Base-by-base conservation (phyloP, 2,329 filamentous ascomycete species). In the Aureobasidium mangrovei region DNA sequence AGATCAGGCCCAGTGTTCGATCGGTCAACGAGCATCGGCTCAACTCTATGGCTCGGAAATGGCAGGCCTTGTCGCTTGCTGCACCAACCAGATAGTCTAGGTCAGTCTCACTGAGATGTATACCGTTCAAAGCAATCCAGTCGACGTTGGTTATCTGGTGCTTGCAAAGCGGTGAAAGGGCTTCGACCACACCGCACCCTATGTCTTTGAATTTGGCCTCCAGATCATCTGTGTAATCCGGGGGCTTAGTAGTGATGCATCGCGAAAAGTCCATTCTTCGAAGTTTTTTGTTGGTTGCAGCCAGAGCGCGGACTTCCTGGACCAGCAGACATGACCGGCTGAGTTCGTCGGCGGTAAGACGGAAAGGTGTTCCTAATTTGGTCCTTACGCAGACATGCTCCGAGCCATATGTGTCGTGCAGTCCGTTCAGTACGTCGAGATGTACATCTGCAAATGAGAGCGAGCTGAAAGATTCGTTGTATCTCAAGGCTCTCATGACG, bases 91-190 rank as follows among this genome's bases (percentile, higher is more conserved):
- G 62, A 60, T 79, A 79, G 58, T 87, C 84, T 52, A 87, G 70
- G 67, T 88, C 85, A 0, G 81, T 81, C 53, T 88, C 84, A 39
- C 82, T 83, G n/a, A 88, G 75, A 57, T 80, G 77, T 57, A 87
- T 84, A 9, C 82, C 82, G 57, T 82, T 86, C 56, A 88, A 68
- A 26, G 80, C 75, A 52, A 88, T 78, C 84, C 84, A 88, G 64
- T 85, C 82, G 18, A 87, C 80, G 61, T 82, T 84, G 0, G 84
- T 87, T 27, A 82, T 74, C 60, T 84, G 79, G 57, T 80, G 77
- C 58, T 81, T 81, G 67, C 82, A 86, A 4, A 87, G 70, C 1
- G 84, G 82, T 60, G 85, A 82, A 4, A 88, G 72, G 2, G 83
- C 84, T 64, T 85, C 83, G 18, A 84, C 80, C 46, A 88, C 82